Conservation (phyloP, 495 filamentous ascomycete species). For the Aspergillus incahuasiensis region DNA sequence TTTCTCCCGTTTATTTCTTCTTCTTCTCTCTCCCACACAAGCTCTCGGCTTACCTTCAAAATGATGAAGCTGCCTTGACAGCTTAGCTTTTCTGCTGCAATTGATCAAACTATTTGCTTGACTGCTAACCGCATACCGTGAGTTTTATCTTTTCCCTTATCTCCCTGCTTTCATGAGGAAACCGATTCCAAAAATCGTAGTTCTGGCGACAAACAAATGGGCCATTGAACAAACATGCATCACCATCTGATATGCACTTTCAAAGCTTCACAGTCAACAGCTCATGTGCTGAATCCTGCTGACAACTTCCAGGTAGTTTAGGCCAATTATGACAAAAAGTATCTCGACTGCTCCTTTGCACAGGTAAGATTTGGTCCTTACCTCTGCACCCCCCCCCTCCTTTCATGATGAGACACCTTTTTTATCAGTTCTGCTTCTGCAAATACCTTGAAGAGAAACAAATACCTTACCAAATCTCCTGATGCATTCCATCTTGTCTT, state of each 20-base stretch:
- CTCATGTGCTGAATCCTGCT: conserved; percentile 9
- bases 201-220: conserved; percentile 76
- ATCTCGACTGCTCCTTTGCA: background rate
- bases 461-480: conserved; percentile 70
- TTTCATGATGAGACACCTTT: conserved; percentile 69
- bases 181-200: conserved; percentile 51
- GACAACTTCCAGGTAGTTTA: conserved; percentile 9
- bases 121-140: conserved; percentile 24
- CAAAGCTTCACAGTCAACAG: conserved; percentile 11
- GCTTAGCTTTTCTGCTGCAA: background rate
- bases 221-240: conserved; percentile 95
- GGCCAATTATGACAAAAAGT: background rate
- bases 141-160: conserved; percentile 17
- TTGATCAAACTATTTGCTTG: background rate
- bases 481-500: conserved; percentile 31
- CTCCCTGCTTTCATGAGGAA: conserved; percentile 54
- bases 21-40: conserved; percentile 20
- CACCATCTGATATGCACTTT: conserved; percentile 81
- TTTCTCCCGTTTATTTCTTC: conserved; percentile 26
- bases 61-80: conserved; percentile 16
- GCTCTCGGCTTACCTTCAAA: conserved; percentile 3
- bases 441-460: conserved; percentile 70
- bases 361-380: conserved; percentile 16
- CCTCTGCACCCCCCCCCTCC: background rate
- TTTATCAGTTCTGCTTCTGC: conserved; percentile 98